These are phyloP conservation scores for Ashbya aceris DNA, from an alignment of 1,139 yeast genomes.

Conservation along the genomic window DNA sequence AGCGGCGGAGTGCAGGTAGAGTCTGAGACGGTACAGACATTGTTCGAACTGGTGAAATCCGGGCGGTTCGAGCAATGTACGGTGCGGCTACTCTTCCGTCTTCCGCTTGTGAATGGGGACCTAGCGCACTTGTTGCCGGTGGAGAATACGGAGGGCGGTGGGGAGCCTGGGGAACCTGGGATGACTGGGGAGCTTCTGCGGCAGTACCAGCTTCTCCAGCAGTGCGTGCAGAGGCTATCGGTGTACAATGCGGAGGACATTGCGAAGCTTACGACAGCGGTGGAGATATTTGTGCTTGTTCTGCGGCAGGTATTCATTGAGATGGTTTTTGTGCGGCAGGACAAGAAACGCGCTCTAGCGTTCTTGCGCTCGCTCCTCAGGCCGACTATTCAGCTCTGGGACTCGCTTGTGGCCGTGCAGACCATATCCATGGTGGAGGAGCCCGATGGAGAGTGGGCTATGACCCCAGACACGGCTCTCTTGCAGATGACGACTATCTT, in stretches of 20 bases:
- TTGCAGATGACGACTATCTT: constrained; percentile 21
- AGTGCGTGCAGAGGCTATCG: constrained; percentile 11
- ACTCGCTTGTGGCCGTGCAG: constrained; percentile 30
- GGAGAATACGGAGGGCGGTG: neutral
- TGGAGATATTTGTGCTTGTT: constrained; percentile 30
- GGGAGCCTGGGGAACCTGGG: neutral
- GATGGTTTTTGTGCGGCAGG: constrained; percentile 29
- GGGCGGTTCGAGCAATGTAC: constrained; percentile 35
- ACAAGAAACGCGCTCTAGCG: constrained; percentile 34
- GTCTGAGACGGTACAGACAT: constrained; percentile 35
- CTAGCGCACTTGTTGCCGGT: constrained; percentile 16
- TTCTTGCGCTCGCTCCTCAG: constrained; percentile 34
- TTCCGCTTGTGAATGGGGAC: constrained; percentile 31
- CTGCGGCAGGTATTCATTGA: constrained; percentile 36
- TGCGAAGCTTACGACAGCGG: constrained; percentile 14
- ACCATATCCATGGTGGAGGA: constrained; percentile 14
- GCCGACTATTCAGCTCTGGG: constrained; percentile 31
- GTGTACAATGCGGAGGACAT: constrained; percentile 7
- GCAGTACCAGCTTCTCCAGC: constrained; percentile 9
- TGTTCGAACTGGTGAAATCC: constrained; percentile 32
- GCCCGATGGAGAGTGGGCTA: constrained; percentile 18
- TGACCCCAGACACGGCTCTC: constrained; percentile 19
- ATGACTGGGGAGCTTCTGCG: neutral
- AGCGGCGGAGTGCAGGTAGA: constrained; percentile 34
- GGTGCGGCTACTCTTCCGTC: constrained; percentile 14